Base-by-base conservation (phyloP, 306 rosid species). In the Lagenaria siceraria region DNA sequence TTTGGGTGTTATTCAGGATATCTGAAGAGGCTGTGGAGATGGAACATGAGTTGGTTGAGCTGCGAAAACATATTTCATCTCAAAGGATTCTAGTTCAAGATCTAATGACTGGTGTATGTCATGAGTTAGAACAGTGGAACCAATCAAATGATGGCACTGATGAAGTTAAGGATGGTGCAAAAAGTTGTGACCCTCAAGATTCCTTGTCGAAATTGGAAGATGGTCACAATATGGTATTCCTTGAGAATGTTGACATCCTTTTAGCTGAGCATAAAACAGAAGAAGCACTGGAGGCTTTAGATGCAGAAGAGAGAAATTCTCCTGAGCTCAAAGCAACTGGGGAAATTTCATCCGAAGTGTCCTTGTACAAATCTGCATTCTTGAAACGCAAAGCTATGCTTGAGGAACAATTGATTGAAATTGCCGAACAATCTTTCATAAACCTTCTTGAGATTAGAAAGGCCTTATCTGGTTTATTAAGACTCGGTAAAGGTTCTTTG, bases 1-100 rank as follows among this genome's bases (percentile, higher is more conserved):
- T 29, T 75, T 62, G 43, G 75, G 43, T 42, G 63, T 70, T 49
- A 66, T 89, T 72, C 80, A 95, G 99, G 90, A 90, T 95, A 83
- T 90, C 97, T 84, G 99, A 92, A 81, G 99, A 95, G 87, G 96
- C 98, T 29, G 93, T 88, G 79, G 97, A 95, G 86, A 93, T 91
- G 85, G 87, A 95, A 73, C 97, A 92, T 85, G 97, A 92, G 78
- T 83, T 92, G 83, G 85, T 88, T 79, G 99, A 95, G 88, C 85
- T 95, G 81, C 92, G 62, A 83, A 92, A 95, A 86, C 97, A 92
- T 85, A 89, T 88, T 72, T 92, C 96, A 51, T 82, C 93, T 53
- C 99, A 95, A 80, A 89, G 97, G 78, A 90, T 92, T 83, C 88
- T 92, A 76, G 99, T 95, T 75, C 89, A 92, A 85, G 99, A 95